Evolutionary conservation across 2,329 filamentous ascomycete genomes (phyloP).

Genomic region (Monosporascus cannonballus): DNA sequence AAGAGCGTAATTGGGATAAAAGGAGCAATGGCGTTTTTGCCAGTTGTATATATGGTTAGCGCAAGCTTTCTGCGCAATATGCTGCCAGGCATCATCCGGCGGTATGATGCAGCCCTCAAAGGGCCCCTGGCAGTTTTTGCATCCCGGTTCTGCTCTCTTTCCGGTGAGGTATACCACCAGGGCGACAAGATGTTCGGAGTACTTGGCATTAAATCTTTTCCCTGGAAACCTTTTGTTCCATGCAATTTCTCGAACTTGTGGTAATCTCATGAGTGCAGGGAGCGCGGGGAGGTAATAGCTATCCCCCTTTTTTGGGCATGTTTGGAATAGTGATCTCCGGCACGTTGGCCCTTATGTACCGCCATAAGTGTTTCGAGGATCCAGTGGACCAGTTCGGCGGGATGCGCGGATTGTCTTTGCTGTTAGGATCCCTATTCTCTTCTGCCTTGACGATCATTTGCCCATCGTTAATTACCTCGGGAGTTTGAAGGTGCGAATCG

Average conservation of each 20-base stretch:
- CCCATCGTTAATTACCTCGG: no score
- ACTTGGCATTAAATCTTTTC: slow-evolving; percentile 8
- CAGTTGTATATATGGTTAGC: slow-evolving; percentile 4
- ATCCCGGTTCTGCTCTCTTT: not conserved
- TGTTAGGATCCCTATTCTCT: no score
- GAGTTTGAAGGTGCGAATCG: no score
- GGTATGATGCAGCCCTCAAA: slow-evolving; percentile 3
- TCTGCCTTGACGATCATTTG: no score
- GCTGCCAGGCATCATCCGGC: not conserved
- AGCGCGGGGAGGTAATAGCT: not conserved
- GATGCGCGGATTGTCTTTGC: no score
- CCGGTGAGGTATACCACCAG: slow-evolving; percentile 3
- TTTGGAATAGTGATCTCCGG: not conserved
- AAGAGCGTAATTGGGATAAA: not conserved
- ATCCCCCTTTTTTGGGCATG: not conserved
- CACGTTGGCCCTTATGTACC: not conserved
- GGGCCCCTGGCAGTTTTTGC: slow-evolving; percentile 1
- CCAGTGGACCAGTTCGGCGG: no score
- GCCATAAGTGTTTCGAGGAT: not conserved
- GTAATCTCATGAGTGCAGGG: not conserved
- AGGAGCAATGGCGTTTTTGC: not conserved
- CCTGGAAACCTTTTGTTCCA: slow-evolving; percentile 7
- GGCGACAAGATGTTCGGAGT: not conserved
- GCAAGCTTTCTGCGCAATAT: not conserved
- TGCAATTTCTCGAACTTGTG: not conserved